Percentiles rank a stretch among this genome's conserved stretches.
Evolutionary conservation across 192 early-diverging fungal genomes (phyloP).

Genomic region (Gryganskiella cystojenkinii): DNA sequence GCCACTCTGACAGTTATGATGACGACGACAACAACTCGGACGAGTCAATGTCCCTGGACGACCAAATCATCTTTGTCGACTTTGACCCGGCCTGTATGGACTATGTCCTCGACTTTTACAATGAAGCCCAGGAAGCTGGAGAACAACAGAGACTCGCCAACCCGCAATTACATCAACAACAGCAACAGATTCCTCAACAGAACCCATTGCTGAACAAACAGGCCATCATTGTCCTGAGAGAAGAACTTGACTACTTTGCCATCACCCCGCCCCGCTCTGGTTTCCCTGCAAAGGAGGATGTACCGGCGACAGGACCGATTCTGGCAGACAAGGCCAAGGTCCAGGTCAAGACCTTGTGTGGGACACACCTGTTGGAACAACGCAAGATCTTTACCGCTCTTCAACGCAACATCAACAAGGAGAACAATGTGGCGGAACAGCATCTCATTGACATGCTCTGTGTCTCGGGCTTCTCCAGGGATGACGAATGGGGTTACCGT

Average conservation of each 20-base stretch:
- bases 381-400: slow-evolving; percentile 80
- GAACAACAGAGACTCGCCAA: slow-evolving; percentile 23
- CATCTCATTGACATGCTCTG: slow-evolving; percentile 88
- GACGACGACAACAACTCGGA: slow-evolving; percentile 35
- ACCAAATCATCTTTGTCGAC: slow-evolving; percentile 62
- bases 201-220: slow-evolving; percentile 67
- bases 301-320: neutral
- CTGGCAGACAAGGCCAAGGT: neutral
- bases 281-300: neutral
- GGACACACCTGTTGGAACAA: slow-evolving; percentile 69
- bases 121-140: slow-evolving; percentile 49
- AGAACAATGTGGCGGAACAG: slow-evolving; percentile 73
- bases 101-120: slow-evolving; percentile 60
- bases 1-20: slow-evolving; percentile 29
- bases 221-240: slow-evolving; percentile 79
- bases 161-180: neutral
- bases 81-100: slow-evolving; percentile 65
- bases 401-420: slow-evolving; percentile 76
- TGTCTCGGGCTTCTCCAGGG: slow-evolving; percentile 77
- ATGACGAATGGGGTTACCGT: slow-evolving; percentile 80
- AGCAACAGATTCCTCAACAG: slow-evolving; percentile 14
- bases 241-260: slow-evolving; percentile 84
- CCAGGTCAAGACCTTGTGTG: slow-evolving; percentile 66
- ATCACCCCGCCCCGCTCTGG: slow-evolving; percentile 51
- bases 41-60: slow-evolving; percentile 5